Base-by-base conservation (phyloP, 2,329 filamentous ascomycete genomes). In the Blumeriella jaapii region DNA sequence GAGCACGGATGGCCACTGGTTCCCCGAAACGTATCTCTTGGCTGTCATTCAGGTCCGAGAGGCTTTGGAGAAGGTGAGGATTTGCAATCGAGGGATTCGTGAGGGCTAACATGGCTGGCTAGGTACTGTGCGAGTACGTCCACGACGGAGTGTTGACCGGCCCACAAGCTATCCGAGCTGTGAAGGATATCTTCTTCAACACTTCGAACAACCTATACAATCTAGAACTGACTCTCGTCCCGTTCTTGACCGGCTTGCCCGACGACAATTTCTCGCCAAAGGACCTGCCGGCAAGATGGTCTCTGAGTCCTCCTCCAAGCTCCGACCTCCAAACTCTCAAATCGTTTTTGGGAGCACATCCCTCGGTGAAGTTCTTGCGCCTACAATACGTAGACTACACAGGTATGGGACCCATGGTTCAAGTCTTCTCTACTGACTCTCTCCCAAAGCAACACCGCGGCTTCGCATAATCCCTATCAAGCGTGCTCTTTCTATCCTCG, bases 321-420 rank as follows among this genome's bases (percentile, higher is more conserved):
- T 38, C 54, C 15, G 48, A 54, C 7, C 48, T 64, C 2, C 25
- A 46, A 4, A 13, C 29, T 1, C 29, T 53, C 15, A 38, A n/a
- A 13, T 16, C 31, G 1, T 74, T 79, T 48, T 54, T 74, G 7
- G 54, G 58, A 12, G 54, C 59, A 12, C 64, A 76, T 36, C 58
- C 65, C 0, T 55, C 60, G 0, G 60, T 75, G 4, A 73, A 77
- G 41, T 87, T 78, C 50, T 58, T 93, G 12, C 76, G 82, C 42
- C 61, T 89, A 9, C 78, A 81, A 55, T 93, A 80, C 74, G 62
- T 81, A 15, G 84, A 93, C 56, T 79, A 82, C 55, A 84, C 82
- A n/a, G 22, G 22, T 24, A 24, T 3, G 22, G 9, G 12, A 24
- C 3, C 9, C 9, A 24, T 9, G 12, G 12, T 8, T n/a, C 12